Conservation (phyloP, 257 asterid genomes). For the Salvia hispanica region DNA sequence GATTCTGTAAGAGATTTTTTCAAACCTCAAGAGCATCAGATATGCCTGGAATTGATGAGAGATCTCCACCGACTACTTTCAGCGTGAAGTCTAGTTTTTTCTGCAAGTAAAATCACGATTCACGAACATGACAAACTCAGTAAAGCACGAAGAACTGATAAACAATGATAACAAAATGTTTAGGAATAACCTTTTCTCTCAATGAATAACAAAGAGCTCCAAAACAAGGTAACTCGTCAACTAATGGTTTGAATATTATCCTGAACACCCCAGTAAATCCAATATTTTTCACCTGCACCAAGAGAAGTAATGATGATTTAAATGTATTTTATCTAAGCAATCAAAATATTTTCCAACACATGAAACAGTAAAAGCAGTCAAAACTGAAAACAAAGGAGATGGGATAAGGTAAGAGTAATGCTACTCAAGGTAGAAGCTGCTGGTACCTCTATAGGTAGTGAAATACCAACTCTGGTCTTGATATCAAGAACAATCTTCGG, state of each 20-base stretch:
- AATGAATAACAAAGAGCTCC: conserved; percentile 87
- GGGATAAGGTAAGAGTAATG: neutral
- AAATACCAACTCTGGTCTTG: conserved; percentile 77
- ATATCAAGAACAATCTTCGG: conserved; percentile 72
- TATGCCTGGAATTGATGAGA: conserved; percentile 86
- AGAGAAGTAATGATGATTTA: neutral
- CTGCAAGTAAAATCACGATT: conserved; percentile 45
- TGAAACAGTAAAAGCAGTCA: neutral
- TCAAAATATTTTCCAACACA: neutral
- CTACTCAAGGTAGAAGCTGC: neutral
- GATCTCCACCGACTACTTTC: conserved; percentile 85
- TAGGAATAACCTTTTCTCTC: conserved; percentile 62
- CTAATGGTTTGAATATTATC: conserved; percentile 85
- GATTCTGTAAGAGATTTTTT: conserved; percentile 1
- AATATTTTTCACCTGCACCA: conserved; percentile 76
- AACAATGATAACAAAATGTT: neutral
- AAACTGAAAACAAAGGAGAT: neutral
- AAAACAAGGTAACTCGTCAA: conserved; percentile 84
- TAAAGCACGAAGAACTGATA: neutral
- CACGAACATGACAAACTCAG: conserved; percentile 3
- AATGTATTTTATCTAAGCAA: neutral
- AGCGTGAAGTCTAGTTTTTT: conserved; percentile 79
- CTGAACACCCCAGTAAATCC: conserved; percentile 95
- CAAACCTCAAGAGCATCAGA: conserved; percentile 91
- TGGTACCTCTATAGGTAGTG: conserved; percentile 79